Conservation (phyloP, 1,139 yeast genomes). For the Pichia sp. region DNA sequence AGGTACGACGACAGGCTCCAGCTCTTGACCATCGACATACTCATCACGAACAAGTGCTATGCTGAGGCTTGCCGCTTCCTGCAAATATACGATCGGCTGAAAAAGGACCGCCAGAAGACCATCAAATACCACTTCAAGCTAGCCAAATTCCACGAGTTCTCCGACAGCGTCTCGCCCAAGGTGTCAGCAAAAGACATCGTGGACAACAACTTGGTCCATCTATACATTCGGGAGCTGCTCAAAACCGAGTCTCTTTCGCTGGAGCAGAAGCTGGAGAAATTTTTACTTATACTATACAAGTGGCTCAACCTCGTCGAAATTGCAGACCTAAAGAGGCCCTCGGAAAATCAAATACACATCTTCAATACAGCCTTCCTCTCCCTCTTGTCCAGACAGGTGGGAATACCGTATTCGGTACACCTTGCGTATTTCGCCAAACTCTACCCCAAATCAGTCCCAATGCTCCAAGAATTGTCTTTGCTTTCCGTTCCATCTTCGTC, state of each 20-base stretch:
- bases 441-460: constrained; percentile 10
- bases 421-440: constrained; percentile 13
- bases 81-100: background rate
- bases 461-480: constrained; percentile 9
- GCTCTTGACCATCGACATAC: constrained; percentile 14
- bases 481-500: background rate
- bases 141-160: constrained; percentile 9
- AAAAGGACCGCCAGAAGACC: background rate
- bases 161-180: background rate
- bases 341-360: constrained; percentile 7
- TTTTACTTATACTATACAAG: constrained; percentile 11
- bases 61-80: constrained; percentile 10
- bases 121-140: constrained; percentile 12
- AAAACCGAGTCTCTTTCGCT: constrained; percentile 3
- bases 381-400: constrained; percentile 6
- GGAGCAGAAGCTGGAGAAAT: constrained; percentile 13
- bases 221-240: constrained; percentile 10
- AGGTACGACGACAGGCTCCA: constrained; percentile 13
- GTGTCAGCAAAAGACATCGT: constrained; percentile 4
- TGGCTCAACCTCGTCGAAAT: background rate
- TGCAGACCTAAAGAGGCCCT: background rate
- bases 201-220: constrained; percentile 7
- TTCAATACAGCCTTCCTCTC: constrained; percentile 14
- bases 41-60: constrained; percentile 8
- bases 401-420: constrained; percentile 8